phyloP scores from a whole-genome alignment of 768 basidiomycete genomes.

The Russula brevipes region DNA sequence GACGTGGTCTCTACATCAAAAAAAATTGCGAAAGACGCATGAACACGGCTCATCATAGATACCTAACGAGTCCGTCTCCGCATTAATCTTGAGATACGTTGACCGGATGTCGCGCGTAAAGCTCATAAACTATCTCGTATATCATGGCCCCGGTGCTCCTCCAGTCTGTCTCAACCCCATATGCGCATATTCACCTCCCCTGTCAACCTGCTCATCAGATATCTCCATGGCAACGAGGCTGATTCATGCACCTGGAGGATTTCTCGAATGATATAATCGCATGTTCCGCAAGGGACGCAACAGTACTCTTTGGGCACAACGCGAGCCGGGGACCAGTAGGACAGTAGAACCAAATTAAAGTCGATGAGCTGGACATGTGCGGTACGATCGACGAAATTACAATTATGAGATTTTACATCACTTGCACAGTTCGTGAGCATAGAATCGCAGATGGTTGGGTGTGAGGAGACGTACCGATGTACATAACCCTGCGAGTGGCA shows the following conservation, averaged over 20 bases:
- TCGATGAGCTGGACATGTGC: constrained; percentile 83
- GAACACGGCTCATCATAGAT: background rate
- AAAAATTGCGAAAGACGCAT: background rate
- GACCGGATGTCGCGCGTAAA: constrained; percentile 80
- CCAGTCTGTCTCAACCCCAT: constrained; percentile 88
- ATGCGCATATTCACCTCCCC: constrained; percentile 32
- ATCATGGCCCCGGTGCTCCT: constrained; percentile 93
- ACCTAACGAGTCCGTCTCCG: background rate
- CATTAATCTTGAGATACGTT: constrained; percentile 50
- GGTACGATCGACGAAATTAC: constrained; percentile 59
- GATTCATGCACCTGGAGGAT: constrained; percentile 80
- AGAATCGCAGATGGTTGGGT: background rate
- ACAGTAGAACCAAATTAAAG: constrained; percentile 80
- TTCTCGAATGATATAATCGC: constrained; percentile 96
- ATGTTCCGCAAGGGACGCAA: constrained; percentile 82
- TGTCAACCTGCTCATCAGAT: constrained; percentile 41
- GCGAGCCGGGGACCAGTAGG: constrained; percentile 59
- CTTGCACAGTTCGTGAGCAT: constrained; percentile 36
- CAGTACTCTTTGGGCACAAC: constrained; percentile 61
- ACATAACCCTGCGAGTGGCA: constrained; percentile 84
- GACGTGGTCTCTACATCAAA: too few relatives aligned
- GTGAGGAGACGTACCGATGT: constrained; percentile 58
- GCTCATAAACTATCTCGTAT: constrained; percentile 88
- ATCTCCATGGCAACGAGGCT: constrained; percentile 75
- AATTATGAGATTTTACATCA: constrained; percentile 95